Evolutionary conservation across 805 yeast species (phyloP).

Genomic region (Saturnispora hagleri): DNA sequence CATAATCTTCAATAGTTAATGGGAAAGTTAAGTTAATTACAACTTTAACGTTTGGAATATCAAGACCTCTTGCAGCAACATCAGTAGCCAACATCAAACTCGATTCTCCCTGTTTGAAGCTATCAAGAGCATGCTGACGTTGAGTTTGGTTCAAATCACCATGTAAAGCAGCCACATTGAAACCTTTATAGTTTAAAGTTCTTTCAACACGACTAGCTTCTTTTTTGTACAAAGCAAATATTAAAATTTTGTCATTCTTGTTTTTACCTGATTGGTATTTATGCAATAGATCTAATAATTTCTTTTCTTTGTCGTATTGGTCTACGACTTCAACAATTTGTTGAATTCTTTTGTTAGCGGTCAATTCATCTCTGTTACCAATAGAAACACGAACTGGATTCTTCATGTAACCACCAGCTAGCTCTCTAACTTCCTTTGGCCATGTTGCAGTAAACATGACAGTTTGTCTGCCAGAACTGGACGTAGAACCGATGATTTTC

Average conservation of each 20-base stretch:
- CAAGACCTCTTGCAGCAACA: slow-evolving; percentile 97
- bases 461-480: slow-evolving; percentile 64
- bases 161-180: slow-evolving; percentile 83
- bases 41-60: slow-evolving; percentile 93
- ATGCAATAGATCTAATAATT: slow-evolving; percentile 58
- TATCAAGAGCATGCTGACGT: slow-evolving; percentile 77
- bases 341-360: slow-evolving; percentile 89
- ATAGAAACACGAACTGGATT: slow-evolving; percentile 82
- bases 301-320: slow-evolving; percentile 68
- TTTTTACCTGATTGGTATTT: slow-evolving; percentile 62
- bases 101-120: slow-evolving; percentile 73
- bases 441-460: slow-evolving; percentile 99
- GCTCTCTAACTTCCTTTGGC: slow-evolving; percentile 97
- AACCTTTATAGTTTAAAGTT: slow-evolving; percentile 62
- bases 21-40: slow-evolving; percentile 96
- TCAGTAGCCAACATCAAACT: slow-evolving; percentile 88
- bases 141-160: slow-evolving; percentile 92
- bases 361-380: slow-evolving; percentile 88
- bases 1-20: slow-evolving; percentile 85
- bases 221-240: slow-evolving; percentile 92
- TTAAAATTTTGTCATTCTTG: slow-evolving; percentile 71
- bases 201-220: slow-evolving; percentile 91
- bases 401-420: slow-evolving; percentile 79
- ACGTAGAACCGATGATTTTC: slow-evolving; percentile 52
- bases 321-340: slow-evolving; percentile 93